Base-by-base conservation (phyloP, 805 yeast species). In the Wickerhamomyces strasburgensis region DNA sequence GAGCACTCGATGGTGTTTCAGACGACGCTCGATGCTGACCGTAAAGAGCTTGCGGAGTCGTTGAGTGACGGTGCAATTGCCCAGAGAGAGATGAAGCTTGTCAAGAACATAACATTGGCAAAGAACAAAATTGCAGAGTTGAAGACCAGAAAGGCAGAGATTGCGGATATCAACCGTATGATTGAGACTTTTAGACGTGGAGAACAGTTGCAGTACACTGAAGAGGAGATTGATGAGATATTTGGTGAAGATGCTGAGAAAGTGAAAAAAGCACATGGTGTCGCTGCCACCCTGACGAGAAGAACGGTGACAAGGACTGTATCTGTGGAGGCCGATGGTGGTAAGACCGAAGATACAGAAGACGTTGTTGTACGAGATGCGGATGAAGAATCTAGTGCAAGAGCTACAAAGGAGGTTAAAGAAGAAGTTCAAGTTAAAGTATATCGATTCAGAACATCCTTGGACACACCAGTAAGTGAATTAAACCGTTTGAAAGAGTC, bases 61-160 rank as follows among this genome's bases (percentile, higher is more conserved):
- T 27, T 34, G 14, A 35, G 40, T 14, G 44, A 46, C 5, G 32
- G 34, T 6, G n/a, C 29, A 3, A 32, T 44, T 7, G 25, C 29
- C 5, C 28, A 32, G 8, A 21, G 31, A 16, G 31, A 24, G 13
- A 54, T 39, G 17, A 42, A 35, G 21, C 28, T 43, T 8, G 23
- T 38, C 34, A 47, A 39, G 23, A 33, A 29, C n/a, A 19, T 38
- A 16, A 25, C 43, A 32, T 26, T 33, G 9, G 32, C 44, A 23
- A 43, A 42, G 37, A 42, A 37, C 33, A 39, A 35, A 11, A 39
- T 38, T 5, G 49, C 42, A 6, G 45, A 40, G 27, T 35, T 51
- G 4, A 37, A 33, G 7, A 42, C 33, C 32, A 48, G 46, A 34
- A 38, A 38, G 21, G 17, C 16, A 3, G 56, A 51, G 24, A 37